These are phyloP conservation scores for Diospyros kaki DNA, from an alignment of 148 eudicot genomes.

Conservation along the genomic window DNA sequence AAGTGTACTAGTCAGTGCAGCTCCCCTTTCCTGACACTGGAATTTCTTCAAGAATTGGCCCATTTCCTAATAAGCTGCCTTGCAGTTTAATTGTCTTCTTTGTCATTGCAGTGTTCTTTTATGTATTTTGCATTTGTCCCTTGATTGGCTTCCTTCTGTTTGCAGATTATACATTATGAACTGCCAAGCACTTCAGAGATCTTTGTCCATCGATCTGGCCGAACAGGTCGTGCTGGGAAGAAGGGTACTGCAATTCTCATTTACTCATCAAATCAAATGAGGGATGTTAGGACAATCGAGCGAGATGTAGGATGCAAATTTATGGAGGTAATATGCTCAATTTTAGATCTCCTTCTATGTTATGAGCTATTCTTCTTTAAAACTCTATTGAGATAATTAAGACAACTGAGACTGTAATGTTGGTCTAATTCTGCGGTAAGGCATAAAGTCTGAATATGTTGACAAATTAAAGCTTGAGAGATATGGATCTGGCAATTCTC, in stretches of 20 bases:
- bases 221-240: slow-evolving; percentile 99
- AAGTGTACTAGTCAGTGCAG: no score
- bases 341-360: background rate
- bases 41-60: no score
- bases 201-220: slow-evolving; percentile 95
- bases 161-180: slow-evolving; percentile 86
- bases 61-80: background rate
- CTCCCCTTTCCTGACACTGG: no score
- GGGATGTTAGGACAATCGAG: slow-evolving; percentile 62
- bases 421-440: background rate
- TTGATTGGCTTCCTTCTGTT: slow-evolving; percentile 6
- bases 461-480: no score
- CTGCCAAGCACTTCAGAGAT: slow-evolving; percentile 79
- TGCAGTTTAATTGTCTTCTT: background rate
- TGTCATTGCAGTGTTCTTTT: background rate
- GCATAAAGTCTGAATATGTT: background rate
- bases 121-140: background rate
- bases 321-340: slow-evolving; percentile 38
- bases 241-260: slow-evolving; percentile 87
- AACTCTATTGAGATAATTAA: background rate
- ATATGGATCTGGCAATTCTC: background rate
- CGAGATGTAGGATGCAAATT: slow-evolving; percentile 86
- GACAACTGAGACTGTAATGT: background rate
- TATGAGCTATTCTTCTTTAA: background rate
- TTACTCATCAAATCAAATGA: slow-evolving; percentile 42